These are phyloP conservation scores for Gonium pectorale DNA, from an alignment of 139 green algal genomes.

Conservation along the genomic window DNA sequence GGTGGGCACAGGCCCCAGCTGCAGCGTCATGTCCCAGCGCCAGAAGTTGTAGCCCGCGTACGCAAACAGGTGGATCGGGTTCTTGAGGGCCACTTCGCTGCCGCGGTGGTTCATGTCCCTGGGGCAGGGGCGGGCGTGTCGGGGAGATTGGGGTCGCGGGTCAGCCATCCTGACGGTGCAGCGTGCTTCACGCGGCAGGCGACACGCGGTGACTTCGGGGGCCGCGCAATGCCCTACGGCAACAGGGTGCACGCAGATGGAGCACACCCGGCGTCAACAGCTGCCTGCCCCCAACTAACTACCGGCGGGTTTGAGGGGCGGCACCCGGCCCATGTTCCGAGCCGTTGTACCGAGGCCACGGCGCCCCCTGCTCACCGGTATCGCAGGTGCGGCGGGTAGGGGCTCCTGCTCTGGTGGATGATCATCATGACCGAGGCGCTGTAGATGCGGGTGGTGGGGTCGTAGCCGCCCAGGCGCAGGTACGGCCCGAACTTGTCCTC, in stretches of 20 bases:
- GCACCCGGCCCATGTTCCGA: no score
- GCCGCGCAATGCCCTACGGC: no score
- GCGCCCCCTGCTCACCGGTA: slow-evolving; percentile 42
- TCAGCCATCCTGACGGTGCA: no score
- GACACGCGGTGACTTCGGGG: no score
- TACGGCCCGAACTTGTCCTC: slow-evolving; percentile 48
- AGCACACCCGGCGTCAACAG: no score
- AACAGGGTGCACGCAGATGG: no score
- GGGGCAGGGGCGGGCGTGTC: not conserved
- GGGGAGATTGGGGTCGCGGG: not conserved
- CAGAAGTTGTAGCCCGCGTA: slow-evolving; percentile 52
- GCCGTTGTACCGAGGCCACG: no score
- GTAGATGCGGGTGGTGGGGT: slow-evolving; percentile 44
- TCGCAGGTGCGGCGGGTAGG: slow-evolving; percentile 22
- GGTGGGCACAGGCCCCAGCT: slow-evolving; percentile 1
- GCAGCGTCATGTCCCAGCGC: slow-evolving; percentile 24
- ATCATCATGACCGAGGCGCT: slow-evolving; percentile 51
- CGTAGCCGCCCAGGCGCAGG: slow-evolving; percentile 57
- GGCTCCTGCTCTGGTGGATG: slow-evolving; percentile 39
- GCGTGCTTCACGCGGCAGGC: no score
- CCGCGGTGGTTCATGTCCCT: slow-evolving; percentile 3
- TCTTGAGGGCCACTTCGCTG: not conserved
- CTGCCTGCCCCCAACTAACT: no score
- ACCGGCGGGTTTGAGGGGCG: no score
- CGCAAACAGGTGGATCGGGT: not conserved